These are phyloP conservation scores for Colletotrichum sp. DNA, from an alignment of 2,329 filamentous ascomycete genomes.

Conservation along the genomic window DNA sequence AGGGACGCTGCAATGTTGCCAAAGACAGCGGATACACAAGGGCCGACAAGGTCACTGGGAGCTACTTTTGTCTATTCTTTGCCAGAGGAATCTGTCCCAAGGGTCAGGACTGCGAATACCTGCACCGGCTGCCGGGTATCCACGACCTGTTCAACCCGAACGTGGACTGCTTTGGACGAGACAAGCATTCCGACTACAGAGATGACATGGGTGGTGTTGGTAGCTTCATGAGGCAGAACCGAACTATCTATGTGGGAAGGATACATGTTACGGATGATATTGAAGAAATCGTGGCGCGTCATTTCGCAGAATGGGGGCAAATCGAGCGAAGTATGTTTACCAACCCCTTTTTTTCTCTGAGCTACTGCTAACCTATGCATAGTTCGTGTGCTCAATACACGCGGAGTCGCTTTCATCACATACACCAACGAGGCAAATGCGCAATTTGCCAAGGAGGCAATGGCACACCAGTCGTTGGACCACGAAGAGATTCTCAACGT, in stretches of 20 bases:
- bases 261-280: conserved; percentile 98
- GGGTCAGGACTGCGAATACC: conserved; percentile 91
- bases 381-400: conserved; percentile 81
- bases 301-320: conserved; percentile 97
- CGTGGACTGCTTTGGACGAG: conserved; percentile 91
- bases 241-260: conserved; percentile 90
- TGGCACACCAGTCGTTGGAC: conserved; percentile 93
- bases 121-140: conserved; percentile 85
- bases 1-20: conserved; percentile 84
- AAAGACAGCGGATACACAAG: conserved; percentile 80
- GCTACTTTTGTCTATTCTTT: conserved; percentile 91
- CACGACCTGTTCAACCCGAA: conserved; percentile 94
- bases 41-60: conserved; percentile 77
- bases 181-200: conserved; percentile 91
- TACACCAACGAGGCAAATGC: conserved; percentile 80
- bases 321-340: conserved; percentile 70
- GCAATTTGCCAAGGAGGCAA: conserved; percentile 92
- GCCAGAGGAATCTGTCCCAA: conserved; percentile 73
- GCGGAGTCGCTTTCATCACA: conserved; percentile 94
- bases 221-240: conserved; percentile 90
- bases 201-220: conserved; percentile 99
- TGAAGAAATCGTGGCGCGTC: conserved; percentile 91
- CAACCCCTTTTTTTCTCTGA: neutral
- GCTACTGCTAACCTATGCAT: neutral
- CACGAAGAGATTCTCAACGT: conserved; percentile 94